These are phyloP conservation scores for Zizania palustris DNA, from an alignment of 202 grass and related monocot genomes.

Conservation along the genomic window DNA sequence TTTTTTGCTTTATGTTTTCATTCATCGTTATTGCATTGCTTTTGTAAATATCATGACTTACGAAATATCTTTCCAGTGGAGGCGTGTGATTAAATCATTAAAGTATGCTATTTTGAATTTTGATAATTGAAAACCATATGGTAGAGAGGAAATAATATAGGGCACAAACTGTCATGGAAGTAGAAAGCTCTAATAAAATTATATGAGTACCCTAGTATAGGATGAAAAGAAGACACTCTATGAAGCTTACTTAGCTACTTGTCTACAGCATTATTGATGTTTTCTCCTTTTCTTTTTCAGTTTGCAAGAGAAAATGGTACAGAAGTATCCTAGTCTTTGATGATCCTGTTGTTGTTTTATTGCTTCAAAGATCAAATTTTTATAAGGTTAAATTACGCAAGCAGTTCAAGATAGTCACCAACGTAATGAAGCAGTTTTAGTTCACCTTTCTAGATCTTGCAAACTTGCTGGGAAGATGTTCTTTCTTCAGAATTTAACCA, in stretches of 20 bases:
- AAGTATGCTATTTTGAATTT: constrained; percentile 12
- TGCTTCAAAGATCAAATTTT: background rate
- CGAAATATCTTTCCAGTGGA: background rate
- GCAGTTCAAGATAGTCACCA: background rate
- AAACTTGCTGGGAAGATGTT: background rate
- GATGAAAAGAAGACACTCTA: background rate
- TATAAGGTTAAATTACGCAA: background rate
- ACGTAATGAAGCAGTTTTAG: background rate
- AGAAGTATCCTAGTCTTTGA: background rate
- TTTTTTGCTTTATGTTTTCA: background rate
- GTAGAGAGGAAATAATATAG: background rate
- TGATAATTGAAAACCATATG: background rate
- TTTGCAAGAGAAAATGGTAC: background rate
- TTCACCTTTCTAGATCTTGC: background rate
- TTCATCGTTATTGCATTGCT: constrained; percentile 2
- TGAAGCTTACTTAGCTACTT: background rate
- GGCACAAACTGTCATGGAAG: background rate
- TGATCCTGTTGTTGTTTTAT: background rate
- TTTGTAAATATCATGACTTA: background rate
- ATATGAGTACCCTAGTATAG: background rate
- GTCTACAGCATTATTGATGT: background rate
- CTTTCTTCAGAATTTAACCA: background rate
- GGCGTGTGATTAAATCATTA: background rate
- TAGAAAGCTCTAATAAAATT: background rate
- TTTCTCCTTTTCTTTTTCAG: background rate